A percentile compares a stretch with the other conserved stretches of the same genome.
Evolutionary conservation across 768 basidiomycete species (phyloP).

Genomic region (Suillus alpinus): DNA sequence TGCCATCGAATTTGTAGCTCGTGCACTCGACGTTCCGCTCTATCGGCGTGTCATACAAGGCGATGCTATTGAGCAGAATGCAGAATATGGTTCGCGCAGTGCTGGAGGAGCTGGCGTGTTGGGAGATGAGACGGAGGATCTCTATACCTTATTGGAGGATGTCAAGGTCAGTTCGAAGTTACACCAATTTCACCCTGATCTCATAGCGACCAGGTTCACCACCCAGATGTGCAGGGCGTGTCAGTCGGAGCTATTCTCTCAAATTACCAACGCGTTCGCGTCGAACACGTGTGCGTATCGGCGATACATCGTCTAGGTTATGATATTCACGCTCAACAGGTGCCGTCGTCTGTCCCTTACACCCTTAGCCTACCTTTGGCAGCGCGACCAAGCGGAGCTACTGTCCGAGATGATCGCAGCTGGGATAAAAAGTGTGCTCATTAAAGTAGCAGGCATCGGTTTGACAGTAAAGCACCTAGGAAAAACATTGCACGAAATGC

Average conservation of each 20-base stretch:
- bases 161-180: slow-evolving; percentile 65
- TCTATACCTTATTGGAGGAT: slow-evolving; percentile 63
- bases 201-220: slow-evolving; percentile 46
- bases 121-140: slow-evolving; percentile 97
- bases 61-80: slow-evolving; percentile 71
- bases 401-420: slow-evolving; percentile 82
- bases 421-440: slow-evolving; percentile 78
- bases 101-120: slow-evolving; percentile 47
- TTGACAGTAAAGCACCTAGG: slow-evolving; percentile 77
- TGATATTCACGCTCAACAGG: slow-evolving; percentile 35
- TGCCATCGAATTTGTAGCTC: slow-evolving; percentile 82
- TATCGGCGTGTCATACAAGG: slow-evolving; percentile 82
- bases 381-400: slow-evolving; percentile 82
- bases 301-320: not conserved
- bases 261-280: slow-evolving; percentile 93
- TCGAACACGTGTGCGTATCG: slow-evolving; percentile 87
- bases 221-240: slow-evolving; percentile 82
- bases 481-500: slow-evolving; percentile 69
- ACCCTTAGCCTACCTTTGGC: slow-evolving; percentile 90
- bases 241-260: slow-evolving; percentile 97
- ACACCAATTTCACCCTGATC: not conserved
- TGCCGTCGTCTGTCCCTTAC: slow-evolving; percentile 80
- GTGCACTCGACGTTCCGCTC: slow-evolving; percentile 82
- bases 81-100: slow-evolving; percentile 79
- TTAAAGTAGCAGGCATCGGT: slow-evolving; percentile 96